Percentiles rank a stretch among this genome's conserved stretches.
Conservation (phyloP, 768 basidiomycete genomes). For the Tricholoma furcatifolium region DNA sequence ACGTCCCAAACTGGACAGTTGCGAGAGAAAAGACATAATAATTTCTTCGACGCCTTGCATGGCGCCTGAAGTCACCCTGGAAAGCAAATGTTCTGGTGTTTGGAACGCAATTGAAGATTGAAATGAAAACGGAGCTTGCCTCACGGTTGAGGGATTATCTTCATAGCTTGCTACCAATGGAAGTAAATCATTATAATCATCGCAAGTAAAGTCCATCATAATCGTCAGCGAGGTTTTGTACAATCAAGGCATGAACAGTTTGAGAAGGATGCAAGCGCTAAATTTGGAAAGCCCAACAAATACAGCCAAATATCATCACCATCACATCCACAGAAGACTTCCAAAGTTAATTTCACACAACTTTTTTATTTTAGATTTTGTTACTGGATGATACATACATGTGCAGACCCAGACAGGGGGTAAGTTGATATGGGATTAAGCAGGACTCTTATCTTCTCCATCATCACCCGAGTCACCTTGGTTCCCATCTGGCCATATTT, state of each 20-base stretch:
- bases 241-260: no score
- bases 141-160: not conserved
- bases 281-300: no score
- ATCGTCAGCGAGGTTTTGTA: no score
- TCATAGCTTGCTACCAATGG: no score
- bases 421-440: not conserved
- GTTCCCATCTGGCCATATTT: conserved; percentile 19
- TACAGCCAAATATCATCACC: no score
- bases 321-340: no score
- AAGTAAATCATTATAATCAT: no score
- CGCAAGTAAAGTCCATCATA: no score
- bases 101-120: no score
- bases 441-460: conserved; percentile 9
- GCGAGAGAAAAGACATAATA: conserved; percentile 34
- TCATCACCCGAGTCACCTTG: conserved; percentile 19
- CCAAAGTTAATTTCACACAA: no score
- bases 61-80: conserved; percentile 8
- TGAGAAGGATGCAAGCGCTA: no score
- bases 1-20: conserved; percentile 27
- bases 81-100: no score
- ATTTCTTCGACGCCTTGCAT: conserved; percentile 33
- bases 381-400: not conserved
- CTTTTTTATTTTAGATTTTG: not conserved
- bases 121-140: conserved; percentile 1
- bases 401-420: not conserved